Percentiles rank a stretch among this genome's conserved stretches.
Evolutionary conservation across 1,284 basidiomycete species (phyloP).

Genomic region (Heliocybe sulcata): DNA sequence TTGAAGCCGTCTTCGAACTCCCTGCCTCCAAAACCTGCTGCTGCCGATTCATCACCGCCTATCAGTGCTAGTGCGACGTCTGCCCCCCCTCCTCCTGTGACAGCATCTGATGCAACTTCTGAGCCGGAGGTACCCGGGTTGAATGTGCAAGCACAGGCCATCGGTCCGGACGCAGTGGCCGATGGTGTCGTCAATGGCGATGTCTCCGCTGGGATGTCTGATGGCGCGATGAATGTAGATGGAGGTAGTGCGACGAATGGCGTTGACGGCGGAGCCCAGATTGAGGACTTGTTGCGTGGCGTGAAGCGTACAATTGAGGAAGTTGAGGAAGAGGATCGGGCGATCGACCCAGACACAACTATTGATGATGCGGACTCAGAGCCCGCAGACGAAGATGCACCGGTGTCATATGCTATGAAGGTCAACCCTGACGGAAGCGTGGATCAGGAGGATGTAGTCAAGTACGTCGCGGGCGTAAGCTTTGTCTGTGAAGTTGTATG

Average conservation of each 20-base stretch:
- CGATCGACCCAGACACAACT: constrained; percentile 28
- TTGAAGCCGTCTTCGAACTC: constrained; percentile 44
- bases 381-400: constrained; percentile 32
- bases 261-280: constrained; percentile 9
- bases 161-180: neutral
- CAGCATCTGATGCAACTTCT: neutral
- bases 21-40: constrained; percentile 12
- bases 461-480: constrained; percentile 42
- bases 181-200: neutral
- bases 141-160: neutral
- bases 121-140: neutral
- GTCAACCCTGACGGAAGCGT: constrained; percentile 85
- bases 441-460: constrained; percentile 89
- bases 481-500: neutral
- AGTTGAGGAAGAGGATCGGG: constrained; percentile 33
- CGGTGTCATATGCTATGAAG: constrained; percentile 45
- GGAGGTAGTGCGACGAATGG: constrained; percentile 10
- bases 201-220: neutral
- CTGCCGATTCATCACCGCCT: constrained; percentile 15
- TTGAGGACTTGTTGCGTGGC: constrained; percentile 27
- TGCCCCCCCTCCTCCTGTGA: neutral
- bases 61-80: constrained; percentile 10
- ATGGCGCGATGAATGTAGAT: neutral
- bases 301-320: constrained; percentile 68
- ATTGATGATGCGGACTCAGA: constrained; percentile 48